A percentile compares a stretch with the other conserved stretches of the same genome.
Conservation (phyloP, 441 rosid species). For the Corymbia citriodora region DNA sequence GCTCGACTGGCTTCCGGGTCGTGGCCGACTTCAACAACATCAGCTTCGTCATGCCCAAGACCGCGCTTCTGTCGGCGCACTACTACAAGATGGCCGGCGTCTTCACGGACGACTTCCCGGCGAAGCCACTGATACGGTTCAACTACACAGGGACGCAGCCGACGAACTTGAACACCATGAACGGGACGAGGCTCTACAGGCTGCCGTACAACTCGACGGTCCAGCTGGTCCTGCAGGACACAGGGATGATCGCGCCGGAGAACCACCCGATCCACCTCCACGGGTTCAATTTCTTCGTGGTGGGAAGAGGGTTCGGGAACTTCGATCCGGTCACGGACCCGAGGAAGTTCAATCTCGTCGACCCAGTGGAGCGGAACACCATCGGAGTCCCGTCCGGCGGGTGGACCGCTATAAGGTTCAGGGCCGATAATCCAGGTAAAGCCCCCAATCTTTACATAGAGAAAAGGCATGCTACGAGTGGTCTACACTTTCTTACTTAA, state of each 20-base stretch:
- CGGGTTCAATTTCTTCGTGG: constrained; percentile 8
- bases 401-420: constrained; percentile 11
- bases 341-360: constrained; percentile 6
- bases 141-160: constrained; percentile 11
- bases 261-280: constrained; percentile 16
- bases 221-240: constrained; percentile 10
- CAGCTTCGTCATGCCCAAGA: constrained; percentile 4
- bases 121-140: neutral
- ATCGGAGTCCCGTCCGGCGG: constrained; percentile 12
- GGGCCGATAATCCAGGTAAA: constrained; percentile 14
- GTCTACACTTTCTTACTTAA: neutral
- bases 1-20: neutral
- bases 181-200: constrained; percentile 10
- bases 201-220: constrained; percentile 4
- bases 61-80: constrained; percentile 4
- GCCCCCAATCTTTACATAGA: neutral
- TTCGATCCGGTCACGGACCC: neutral
- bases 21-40: constrained; percentile 13
- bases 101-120: constrained; percentile 16
- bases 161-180: neutral
- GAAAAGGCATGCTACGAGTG: neutral
- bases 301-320: constrained; percentile 10
- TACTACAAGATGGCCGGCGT: constrained; percentile 7
- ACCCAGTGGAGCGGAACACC: constrained; percentile 15
- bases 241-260: constrained; percentile 8